phyloP scores from a whole-genome alignment of 306 rosid species.

The Vigna nakashimae region DNA sequence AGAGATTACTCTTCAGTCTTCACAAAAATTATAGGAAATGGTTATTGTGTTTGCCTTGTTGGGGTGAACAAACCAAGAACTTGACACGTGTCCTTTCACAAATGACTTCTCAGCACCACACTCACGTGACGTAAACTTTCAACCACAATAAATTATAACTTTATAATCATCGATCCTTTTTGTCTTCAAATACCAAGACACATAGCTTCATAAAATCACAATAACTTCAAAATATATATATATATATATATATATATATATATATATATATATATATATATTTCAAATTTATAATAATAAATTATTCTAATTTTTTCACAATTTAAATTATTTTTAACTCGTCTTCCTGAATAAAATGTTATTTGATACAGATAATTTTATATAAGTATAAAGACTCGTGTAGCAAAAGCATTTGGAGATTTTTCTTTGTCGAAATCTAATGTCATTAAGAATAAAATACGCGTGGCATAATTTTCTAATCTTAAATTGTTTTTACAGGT shows the following conservation, averaged over 20 bases:
- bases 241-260: too few species aligned
- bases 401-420: neutral
- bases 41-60: too few species aligned
- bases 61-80: too few species aligned
- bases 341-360: neutral
- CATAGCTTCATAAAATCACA: neutral
- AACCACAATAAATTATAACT: neutral
- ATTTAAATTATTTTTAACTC: neutral
- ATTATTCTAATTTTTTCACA: neutral
- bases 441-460: neutral
- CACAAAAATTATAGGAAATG: too few species aligned
- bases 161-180: neutral
- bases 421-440: neutral
- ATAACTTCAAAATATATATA: too few species aligned
- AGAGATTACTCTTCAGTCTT: too few species aligned
- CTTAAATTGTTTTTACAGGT: neutral
- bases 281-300: neutral
- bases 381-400: neutral
- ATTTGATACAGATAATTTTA: too few species aligned
- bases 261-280: too few species aligned
- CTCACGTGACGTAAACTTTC: neutral
- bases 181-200: neutral
- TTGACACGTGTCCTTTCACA: neutral
- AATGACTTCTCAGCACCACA: neutral
- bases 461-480: neutral